These are phyloP conservation scores for Cladorrhinum sp. DNA, from an alignment of 2,329 filamentous ascomycete genomes.

Conservation along the genomic window DNA sequence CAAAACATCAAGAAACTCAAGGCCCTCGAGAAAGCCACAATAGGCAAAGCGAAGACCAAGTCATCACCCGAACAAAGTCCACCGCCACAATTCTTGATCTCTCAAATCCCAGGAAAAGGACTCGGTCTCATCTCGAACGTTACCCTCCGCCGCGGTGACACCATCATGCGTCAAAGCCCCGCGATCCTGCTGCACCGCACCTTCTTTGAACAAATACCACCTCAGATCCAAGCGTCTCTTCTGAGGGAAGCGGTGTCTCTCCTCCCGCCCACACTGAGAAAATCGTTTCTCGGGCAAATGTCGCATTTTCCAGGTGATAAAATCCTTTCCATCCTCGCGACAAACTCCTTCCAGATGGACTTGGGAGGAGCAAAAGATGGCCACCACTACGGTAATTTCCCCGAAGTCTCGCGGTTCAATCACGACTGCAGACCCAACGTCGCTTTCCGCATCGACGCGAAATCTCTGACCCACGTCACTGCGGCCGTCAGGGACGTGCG, in stretches of 20 bases:
- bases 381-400: constrained; percentile 30
- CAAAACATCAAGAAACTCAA: constrained; percentile 20
- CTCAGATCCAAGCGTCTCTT: neutral
- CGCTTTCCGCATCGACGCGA: constrained; percentile 31
- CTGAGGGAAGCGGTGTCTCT: constrained; percentile 21
- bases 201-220: constrained; percentile 9
- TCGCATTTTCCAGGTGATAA: constrained; percentile 11
- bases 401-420: constrained; percentile 36
- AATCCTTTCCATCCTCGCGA: constrained; percentile 21
- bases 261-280: constrained; percentile 19
- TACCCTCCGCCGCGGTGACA: constrained; percentile 17
- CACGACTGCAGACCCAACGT: constrained; percentile 43
- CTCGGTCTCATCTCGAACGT: constrained; percentile 21
- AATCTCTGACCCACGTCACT: constrained; percentile 33
- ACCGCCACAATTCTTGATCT: constrained; percentile 1
- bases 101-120: constrained; percentile 14
- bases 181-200: constrained; percentile 24
- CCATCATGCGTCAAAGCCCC: constrained; percentile 19
- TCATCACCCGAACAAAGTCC: neutral
- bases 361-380: constrained; percentile 15
- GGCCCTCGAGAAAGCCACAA: constrained; percentile 1
- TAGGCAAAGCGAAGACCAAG: too few species aligned
- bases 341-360: constrained; percentile 27
- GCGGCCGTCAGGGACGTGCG: constrained; percentile 33
- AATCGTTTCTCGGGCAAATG: constrained; percentile 17